Evolutionary conservation across 1,284 basidiomycete species (phyloP).

Genomic region (Ganoderma sp.): DNA sequence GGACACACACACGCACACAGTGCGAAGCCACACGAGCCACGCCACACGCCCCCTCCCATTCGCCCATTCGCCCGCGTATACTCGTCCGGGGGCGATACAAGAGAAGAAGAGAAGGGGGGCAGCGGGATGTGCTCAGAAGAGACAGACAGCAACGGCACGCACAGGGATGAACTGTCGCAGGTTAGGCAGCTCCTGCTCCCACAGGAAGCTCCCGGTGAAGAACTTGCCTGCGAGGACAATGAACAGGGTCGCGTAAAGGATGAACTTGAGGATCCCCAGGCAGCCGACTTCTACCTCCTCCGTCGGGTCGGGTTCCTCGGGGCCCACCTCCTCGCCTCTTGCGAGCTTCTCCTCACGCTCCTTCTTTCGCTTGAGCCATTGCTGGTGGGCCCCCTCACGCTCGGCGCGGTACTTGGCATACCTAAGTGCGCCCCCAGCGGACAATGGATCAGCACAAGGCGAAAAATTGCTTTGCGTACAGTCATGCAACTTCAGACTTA

Average conservation of each 20-base stretch:
- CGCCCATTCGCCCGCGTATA: background rate
- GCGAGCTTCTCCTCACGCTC: conserved; percentile 75
- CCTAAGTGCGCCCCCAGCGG: conserved; percentile 45
- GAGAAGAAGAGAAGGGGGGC: conserved; percentile 9
- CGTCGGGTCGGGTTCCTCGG: conserved; percentile 74
- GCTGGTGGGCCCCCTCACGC: conserved; percentile 64
- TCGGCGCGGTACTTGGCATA: conserved; percentile 71
- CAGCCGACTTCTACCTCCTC: conserved; percentile 68
- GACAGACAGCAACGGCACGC: conserved; percentile 17
- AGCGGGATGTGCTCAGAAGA: conserved; percentile 13
- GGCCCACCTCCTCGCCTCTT: conserved; percentile 72
- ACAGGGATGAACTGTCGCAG: conserved; percentile 38
- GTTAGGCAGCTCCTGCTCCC: conserved; percentile 64
- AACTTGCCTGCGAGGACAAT: conserved; percentile 74
- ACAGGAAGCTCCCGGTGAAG: conserved; percentile 79
- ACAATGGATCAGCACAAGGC: conserved; percentile 15
- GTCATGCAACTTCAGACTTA: conserved; percentile 47
- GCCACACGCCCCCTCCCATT: conserved; percentile 20
- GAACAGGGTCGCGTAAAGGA: conserved; percentile 61
- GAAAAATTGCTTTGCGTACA: conserved; percentile 10
- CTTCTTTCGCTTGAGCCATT: conserved; percentile 72
- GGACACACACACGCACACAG: background rate
- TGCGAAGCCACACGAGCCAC: background rate
- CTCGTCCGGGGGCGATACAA: conserved; percentile 17
- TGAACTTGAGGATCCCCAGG: conserved; percentile 69